Evolutionary conservation across 768 basidiomycete species (phyloP).

Genomic region (Kwoniella mangroviensis): DNA sequence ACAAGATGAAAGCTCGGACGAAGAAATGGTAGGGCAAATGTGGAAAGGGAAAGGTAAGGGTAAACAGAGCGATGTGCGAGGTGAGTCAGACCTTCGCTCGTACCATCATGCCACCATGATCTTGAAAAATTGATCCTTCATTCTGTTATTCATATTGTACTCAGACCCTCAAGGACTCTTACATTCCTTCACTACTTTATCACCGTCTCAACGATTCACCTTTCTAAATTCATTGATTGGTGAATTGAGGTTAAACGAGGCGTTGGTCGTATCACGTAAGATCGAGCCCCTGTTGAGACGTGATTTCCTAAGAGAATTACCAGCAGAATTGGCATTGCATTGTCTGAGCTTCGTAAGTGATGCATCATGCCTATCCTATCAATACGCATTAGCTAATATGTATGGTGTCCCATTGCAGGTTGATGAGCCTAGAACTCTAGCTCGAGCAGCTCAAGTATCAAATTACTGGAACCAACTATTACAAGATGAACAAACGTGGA

Average conservation of each 20-base stretch:
- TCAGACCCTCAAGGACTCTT: slow-evolving; percentile 24
- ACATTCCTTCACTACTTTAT: slow-evolving; percentile 17
- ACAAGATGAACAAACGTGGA: slow-evolving; percentile 80
- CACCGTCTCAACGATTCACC: slow-evolving; percentile 29
- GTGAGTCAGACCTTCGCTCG: neutral
- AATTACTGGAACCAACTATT: slow-evolving; percentile 72
- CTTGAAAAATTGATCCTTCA: neutral
- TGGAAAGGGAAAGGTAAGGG: slow-evolving; percentile 6
- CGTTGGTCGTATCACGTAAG: slow-evolving; percentile 48
- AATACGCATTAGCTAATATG: neutral
- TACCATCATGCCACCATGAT: neutral
- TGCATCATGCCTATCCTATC: neutral
- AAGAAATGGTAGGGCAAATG: slow-evolving; percentile 3
- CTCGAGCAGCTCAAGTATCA: slow-evolving; percentile 72
- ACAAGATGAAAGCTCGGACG: slow-evolving; percentile 20
- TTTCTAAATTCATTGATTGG: slow-evolving; percentile 49
- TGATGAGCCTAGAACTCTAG: slow-evolving; percentile 73
- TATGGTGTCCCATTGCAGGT: slow-evolving; percentile 53
- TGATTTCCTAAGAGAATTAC: slow-evolving; percentile 63
- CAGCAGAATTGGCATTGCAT: slow-evolving; percentile 74
- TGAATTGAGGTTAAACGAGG: slow-evolving; percentile 48
- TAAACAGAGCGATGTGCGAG: neutral
- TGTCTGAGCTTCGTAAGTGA: slow-evolving; percentile 67
- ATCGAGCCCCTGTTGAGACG: slow-evolving; percentile 53
- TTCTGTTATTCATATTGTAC: neutral